Base-by-base conservation (phyloP, 1,139 yeast genomes). In the Pichia sp. region DNA sequence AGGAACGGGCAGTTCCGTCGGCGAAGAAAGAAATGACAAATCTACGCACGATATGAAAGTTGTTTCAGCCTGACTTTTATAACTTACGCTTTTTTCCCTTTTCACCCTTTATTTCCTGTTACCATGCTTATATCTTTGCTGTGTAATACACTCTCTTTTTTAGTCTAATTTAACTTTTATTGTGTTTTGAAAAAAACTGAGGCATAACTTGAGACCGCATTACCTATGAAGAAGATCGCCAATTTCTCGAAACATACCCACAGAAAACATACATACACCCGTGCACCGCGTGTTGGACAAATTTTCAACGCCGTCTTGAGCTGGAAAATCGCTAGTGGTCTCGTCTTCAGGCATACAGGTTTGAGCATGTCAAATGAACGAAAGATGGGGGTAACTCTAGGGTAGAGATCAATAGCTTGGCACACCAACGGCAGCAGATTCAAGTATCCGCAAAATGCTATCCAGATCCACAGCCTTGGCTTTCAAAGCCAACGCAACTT, bases 391-490 rank as follows among this genome's bases (percentile, higher is more conserved):
- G 23, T 19, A 19, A 19, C 23, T 19, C 23, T 19, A 19, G 23
- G 23, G 23, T 19, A 2, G 23, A 19, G 3, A 19, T 19, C 23
- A 19, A 19, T 19, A 19, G 3, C 23, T 19, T 19, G 40, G n/a
- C n/a, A 36, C 40, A 23, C 23, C 41, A 23, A 15, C 32, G 36
- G 26, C 11, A 46, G 30, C n/a, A 32, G 49, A 13, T 16, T 38
- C 13, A 8, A 19, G 1, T 11, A 42, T 6, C 34, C n/a, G 13
- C 38, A 43, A 11, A 40, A 56, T 56, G 59, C 55, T 56, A 40
- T 50, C 59, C n/a, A 56, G 57, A 54, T 47, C 57, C 11, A 45
- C 55, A 8, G 31, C 46, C 13, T 29, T 13, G n/a, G 51, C 47
- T 16, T 41, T 47, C 8, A 47, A 16, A 23, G 48, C 48, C 16